phyloP scores from a whole-genome alignment of 2,329 filamentous ascomycete species.

The Lachnellula subtilissima region DNA sequence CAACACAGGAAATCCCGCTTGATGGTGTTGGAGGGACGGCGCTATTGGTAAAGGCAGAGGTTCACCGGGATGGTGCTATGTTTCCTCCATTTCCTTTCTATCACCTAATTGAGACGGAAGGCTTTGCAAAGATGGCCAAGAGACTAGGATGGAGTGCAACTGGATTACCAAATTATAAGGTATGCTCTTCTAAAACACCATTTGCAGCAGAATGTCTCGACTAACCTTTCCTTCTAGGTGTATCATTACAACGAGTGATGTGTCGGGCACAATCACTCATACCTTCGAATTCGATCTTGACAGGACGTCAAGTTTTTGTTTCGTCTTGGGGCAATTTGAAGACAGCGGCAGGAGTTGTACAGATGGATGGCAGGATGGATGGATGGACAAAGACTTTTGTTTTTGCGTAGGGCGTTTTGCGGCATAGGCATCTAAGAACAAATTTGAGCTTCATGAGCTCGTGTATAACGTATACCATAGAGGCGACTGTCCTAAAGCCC shows the following conservation, averaged over 20 bases:
- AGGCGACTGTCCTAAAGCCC: conserved; percentile 9
- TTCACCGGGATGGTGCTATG: conserved; percentile 97
- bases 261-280: conserved; percentile 23
- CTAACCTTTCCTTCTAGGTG: conserved; percentile 18
- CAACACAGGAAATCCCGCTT: conserved; percentile 62
- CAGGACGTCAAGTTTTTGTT: conserved; percentile 5
- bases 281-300: conserved; percentile 16
- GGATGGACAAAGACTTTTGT: conserved; percentile 2
- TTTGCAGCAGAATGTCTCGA: not conserved
- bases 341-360: conserved; percentile 9
- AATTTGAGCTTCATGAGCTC: conserved; percentile 8
- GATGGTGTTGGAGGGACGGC: conserved; percentile 94
- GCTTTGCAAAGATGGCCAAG: conserved; percentile 95
- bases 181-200: conserved; percentile 39
- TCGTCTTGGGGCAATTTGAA: not conserved
- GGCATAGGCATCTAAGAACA: conserved; percentile 20
- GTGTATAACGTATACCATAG: conserved; percentile 23
- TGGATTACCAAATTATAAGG: conserved; percentile 96
- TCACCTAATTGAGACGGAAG: conserved; percentile 94
- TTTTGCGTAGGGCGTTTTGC: conserved; percentile 19
- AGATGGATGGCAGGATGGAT: not conserved
- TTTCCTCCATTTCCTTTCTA: conserved; percentile 97
- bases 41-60: conserved; percentile 89
- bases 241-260: conserved; percentile 29
- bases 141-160: conserved; percentile 79